Percentiles rank a stretch among this genome's conserved stretches.
Evolutionary conservation across 2,329 filamentous ascomycete species (phyloP).

Genomic region (Fusarium sarcochroum): DNA sequence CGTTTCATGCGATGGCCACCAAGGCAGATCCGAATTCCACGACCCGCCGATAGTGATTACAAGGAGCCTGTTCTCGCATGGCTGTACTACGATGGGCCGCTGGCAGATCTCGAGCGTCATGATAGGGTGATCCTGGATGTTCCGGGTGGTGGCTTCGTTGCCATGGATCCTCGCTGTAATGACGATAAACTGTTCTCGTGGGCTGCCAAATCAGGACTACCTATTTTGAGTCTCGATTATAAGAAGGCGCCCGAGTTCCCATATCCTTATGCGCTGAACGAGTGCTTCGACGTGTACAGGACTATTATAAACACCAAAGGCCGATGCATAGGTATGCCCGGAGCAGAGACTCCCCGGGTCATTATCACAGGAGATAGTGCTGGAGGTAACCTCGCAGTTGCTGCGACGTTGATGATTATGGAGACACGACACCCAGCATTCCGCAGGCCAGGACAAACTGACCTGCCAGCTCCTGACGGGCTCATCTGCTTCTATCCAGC

Average conservation of each 20-base stretch:
- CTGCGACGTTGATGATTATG: conserved; percentile 89
- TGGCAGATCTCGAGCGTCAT: conserved; percentile 82
- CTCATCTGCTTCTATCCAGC: conserved; percentile 90
- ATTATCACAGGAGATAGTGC: conserved; percentile 65
- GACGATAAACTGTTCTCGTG: conserved; percentile 95
- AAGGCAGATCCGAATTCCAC: conserved; percentile 84
- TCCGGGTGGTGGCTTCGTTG: conserved; percentile 94
- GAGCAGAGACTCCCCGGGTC: conserved; percentile 55
- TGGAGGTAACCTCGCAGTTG: conserved; percentile 67
- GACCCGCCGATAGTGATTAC: conserved; percentile 85
- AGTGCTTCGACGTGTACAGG: conserved; percentile 64
- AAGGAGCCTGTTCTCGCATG: conserved; percentile 86
- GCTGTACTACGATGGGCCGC: conserved; percentile 93
- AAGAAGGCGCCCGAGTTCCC: conserved; percentile 66
- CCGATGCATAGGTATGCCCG: conserved; percentile 62
- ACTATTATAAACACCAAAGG: conserved; percentile 56
- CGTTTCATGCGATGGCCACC: conserved; percentile 86
- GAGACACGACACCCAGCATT: conserved; percentile 72
- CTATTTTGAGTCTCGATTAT: conserved; percentile 92
- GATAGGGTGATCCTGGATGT: conserved; percentile 88
- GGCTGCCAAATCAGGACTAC: conserved; percentile 90
- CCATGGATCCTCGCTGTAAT: conserved; percentile 94
- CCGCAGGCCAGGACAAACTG: conserved; percentile 56
- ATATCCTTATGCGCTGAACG: conserved; percentile 64
- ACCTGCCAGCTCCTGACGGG: conserved; percentile 82